phyloP scores from a whole-genome alignment of 257 asterid genomes.

The Lycium barbarum region DNA sequence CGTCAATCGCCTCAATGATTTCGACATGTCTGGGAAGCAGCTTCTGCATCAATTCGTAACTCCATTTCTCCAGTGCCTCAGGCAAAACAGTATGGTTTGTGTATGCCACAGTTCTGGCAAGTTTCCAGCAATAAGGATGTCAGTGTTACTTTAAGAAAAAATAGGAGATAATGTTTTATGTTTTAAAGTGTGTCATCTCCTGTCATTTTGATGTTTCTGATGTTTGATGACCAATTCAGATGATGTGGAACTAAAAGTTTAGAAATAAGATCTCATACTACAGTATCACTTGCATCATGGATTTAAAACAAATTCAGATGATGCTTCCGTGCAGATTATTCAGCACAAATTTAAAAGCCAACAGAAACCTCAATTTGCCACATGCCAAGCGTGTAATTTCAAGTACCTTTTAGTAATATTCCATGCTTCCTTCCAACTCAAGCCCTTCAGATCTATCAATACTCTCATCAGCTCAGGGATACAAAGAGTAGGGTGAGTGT shows the following conservation, averaged over 20 bases:
- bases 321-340: background rate
- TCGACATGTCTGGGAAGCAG: conserved; percentile 89
- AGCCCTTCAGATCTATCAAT: conserved; percentile 79
- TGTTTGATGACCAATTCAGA: background rate
- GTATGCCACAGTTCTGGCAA: conserved; percentile 84
- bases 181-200: conserved; percentile 13
- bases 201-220: background rate
- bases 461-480: conserved; percentile 88
- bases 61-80: conserved; percentile 95
- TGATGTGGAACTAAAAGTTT: background rate
- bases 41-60: conserved; percentile 74
- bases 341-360: conserved; percentile 21
- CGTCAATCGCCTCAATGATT: conserved; percentile 80
- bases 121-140: conserved; percentile 37
- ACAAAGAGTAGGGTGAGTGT: conserved; percentile 89
- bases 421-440: conserved; percentile 88
- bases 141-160: conserved; percentile 29
- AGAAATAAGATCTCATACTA: background rate
- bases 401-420: conserved; percentile 70
- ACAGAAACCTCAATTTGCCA: background rate
- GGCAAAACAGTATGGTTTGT: conserved; percentile 93
- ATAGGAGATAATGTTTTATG: background rate
- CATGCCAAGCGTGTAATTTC: background rate
- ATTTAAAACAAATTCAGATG: background rate
- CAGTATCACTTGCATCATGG: conserved; percentile 11